These are phyloP conservation scores for Lignosus rhinocerotis DNA, from an alignment of 1,284 basidiomycete species.

Conservation along the genomic window DNA sequence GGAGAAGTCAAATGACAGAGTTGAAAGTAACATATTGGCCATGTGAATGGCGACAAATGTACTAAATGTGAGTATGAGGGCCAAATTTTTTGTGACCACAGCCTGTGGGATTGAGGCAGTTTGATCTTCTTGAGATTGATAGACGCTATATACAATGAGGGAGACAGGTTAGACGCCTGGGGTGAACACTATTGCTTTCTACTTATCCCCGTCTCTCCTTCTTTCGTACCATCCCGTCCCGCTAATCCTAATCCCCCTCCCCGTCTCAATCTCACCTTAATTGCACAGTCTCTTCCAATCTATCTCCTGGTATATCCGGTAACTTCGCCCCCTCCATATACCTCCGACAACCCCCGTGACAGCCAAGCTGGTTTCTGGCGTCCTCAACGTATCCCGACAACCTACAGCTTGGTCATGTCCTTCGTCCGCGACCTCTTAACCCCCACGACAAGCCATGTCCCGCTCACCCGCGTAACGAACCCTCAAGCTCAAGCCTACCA, in stretches of 20 bases:
- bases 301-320: neutral
- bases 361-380: conserved; percentile 21
- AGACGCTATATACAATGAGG: neutral
- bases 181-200: neutral
- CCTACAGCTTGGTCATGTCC: conserved; percentile 25
- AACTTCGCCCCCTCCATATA: conserved; percentile 1
- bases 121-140: too few relatives aligned
- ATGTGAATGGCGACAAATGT: too few relatives aligned
- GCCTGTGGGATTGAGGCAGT: too few relatives aligned
- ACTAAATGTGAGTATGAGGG: too few relatives aligned
- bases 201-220: neutral
- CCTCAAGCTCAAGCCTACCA: conserved; percentile 18
- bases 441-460: conserved; percentile 18
- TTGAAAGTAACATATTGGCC: too few relatives aligned
- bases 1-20: too few relatives aligned
- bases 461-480: conserved; percentile 18
- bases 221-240: neutral
- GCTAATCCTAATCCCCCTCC: conserved; percentile 2
- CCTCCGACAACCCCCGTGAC: neutral
- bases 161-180: too few relatives aligned
- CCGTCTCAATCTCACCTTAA: neutral
- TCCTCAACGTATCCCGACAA: neutral
- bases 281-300: neutral
- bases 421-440: conserved; percentile 19
- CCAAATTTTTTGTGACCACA: too few relatives aligned